phyloP scores from a whole-genome alignment of 495 filamentous ascomycete species.

The Trichoderma erinaceum region DNA sequence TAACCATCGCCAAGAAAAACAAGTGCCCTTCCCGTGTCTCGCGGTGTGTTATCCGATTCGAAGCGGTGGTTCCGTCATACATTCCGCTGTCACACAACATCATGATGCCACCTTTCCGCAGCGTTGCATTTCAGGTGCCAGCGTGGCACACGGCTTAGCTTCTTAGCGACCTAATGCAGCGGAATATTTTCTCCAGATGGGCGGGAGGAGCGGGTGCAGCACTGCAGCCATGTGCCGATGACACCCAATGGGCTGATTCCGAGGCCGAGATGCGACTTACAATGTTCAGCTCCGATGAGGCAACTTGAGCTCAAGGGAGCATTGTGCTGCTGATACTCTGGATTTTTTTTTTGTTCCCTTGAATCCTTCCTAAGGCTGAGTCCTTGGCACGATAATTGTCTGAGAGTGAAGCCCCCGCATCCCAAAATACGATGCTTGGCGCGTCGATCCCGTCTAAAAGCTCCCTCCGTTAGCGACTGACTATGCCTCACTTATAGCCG shows the following conservation, averaged over 20 bases:
- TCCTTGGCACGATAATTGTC: not conserved
- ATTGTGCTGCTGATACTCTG: too few relatives aligned
- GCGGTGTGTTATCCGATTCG: not conserved
- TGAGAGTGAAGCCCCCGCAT: constrained; percentile 1
- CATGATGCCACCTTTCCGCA: not conserved
- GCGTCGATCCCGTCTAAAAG: not conserved
- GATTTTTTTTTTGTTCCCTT: too few relatives aligned
- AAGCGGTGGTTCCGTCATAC: not conserved
- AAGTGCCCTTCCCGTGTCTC: not conserved
- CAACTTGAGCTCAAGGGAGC: not conserved
- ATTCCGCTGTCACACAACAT: not conserved
- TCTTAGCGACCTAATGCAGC: not conserved
- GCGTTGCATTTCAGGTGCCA: not conserved
- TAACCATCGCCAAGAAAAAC: not conserved
- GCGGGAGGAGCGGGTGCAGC: not conserved
- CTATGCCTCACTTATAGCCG: not conserved
- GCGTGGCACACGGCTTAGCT: not conserved
- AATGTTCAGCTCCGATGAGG: not conserved
- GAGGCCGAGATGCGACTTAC: not conserved
- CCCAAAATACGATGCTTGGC: constrained; percentile 12
- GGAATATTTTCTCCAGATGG: not conserved
- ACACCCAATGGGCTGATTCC: not conserved
- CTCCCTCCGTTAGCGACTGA: not conserved
- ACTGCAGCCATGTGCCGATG: not conserved
- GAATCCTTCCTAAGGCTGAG: not conserved